A percentile compares a stretch with the other conserved stretches of the same genome.
Conservation (phyloP, 768 basidiomycete genomes). For the Tephrocybe sp. region DNA sequence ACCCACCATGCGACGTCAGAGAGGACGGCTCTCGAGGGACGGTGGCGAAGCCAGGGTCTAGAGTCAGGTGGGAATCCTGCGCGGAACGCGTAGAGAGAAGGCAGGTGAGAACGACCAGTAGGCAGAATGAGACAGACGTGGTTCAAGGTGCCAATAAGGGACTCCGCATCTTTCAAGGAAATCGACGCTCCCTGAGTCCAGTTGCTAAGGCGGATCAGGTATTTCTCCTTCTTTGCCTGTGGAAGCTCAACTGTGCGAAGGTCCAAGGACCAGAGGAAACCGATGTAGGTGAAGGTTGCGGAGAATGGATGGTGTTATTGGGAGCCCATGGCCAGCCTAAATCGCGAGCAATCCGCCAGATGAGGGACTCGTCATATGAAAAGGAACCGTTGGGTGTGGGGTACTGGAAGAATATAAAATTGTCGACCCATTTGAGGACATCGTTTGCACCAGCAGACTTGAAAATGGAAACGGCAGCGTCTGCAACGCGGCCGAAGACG, state of each 20-base stretch:
- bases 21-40: slow-evolving; percentile 13
- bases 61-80: slow-evolving; percentile 19
- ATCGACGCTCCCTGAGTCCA: slow-evolving; percentile 16
- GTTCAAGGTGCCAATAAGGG: slow-evolving; percentile 31
- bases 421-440: slow-evolving; percentile 23
- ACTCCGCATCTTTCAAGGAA: slow-evolving; percentile 21
- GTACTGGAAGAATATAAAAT: slow-evolving; percentile 26
- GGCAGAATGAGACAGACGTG: slow-evolving; percentile 32
- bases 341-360: slow-evolving; percentile 12
- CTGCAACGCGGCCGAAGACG: slow-evolving; percentile 29
- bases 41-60: slow-evolving; percentile 13
- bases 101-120: slow-evolving; percentile 26
- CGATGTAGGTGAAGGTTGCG: slow-evolving; percentile 28
- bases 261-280: slow-evolving; percentile 34
- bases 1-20: slow-evolving; percentile 29
- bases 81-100: slow-evolving; percentile 26
- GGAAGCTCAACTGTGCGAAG: slow-evolving; percentile 29
- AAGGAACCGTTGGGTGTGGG: too few species aligned
- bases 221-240: slow-evolving; percentile 25
- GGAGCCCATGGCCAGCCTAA: slow-evolving; percentile 25
- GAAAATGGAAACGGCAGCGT: slow-evolving; percentile 28
- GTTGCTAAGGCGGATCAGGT: slow-evolving; percentile 20
- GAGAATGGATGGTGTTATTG: neutral
- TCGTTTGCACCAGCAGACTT: neutral
- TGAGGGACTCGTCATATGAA: slow-evolving; percentile 12